phyloP scores from a whole-genome alignment of 768 basidiomycete species.

The Trichaptum fuscoviolaceum region DNA sequence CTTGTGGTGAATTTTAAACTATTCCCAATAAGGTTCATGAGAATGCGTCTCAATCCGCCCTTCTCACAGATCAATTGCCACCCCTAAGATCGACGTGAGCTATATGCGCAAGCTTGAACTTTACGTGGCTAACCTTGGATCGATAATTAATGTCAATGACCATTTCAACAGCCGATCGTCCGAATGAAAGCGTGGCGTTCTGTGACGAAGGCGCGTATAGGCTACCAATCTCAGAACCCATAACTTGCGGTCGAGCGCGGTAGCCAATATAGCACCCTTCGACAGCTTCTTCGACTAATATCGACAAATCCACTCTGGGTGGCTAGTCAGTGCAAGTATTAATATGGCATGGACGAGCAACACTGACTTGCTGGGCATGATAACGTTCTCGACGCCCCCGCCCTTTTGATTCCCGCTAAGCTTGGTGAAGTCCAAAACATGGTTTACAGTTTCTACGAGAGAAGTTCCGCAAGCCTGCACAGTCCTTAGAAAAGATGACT shows the following conservation, averaged over 20 bases:
- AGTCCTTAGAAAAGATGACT: conserved; percentile 84
- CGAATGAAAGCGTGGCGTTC: conserved; percentile 28
- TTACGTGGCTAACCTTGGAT: conserved; percentile 43
- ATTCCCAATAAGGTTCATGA: conserved; percentile 96
- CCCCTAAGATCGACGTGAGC: conserved; percentile 41
- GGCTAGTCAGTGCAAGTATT: neutral
- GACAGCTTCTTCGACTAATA: conserved; percentile 82
- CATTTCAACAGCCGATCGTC: conserved; percentile 61
- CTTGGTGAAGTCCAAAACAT: conserved; percentile 95
- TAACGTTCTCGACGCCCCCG: conserved; percentile 73
- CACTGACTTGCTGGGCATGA: conserved; percentile 58
- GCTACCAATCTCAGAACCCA: conserved; percentile 80
- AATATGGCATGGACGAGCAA: conserved; percentile 3
- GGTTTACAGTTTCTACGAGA: conserved; percentile 93
- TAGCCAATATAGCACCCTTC: conserved; percentile 95
- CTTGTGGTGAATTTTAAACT: conserved; percentile 89
- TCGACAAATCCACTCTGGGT: conserved; percentile 66
- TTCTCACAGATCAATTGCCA: conserved; percentile 88
- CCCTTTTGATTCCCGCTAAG: conserved; percentile 80
- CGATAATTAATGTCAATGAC: conserved; percentile 81
- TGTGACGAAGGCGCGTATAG: conserved; percentile 72
- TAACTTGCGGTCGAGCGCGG: conserved; percentile 67
- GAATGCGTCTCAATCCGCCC: conserved; percentile 83
- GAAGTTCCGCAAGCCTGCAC: conserved; percentile 95
- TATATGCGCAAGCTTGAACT: neutral